These are phyloP conservation scores for Naumovozyma castellii DNA, from an alignment of 805 yeast genomes.

Conservation along the genomic window DNA sequence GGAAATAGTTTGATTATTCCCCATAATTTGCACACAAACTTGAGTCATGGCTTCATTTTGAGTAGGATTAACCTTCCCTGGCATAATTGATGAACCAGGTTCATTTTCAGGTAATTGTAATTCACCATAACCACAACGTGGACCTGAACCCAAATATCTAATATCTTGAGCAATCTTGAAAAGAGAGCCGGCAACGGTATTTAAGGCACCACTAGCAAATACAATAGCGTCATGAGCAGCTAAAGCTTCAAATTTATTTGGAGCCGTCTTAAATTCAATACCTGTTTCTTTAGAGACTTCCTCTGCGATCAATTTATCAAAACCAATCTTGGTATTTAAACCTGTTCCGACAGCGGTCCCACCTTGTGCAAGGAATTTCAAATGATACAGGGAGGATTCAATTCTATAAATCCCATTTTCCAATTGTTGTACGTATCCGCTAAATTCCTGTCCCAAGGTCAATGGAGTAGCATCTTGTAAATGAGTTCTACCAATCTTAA, in stretches of 20 bases:
- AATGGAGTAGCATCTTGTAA: slow-evolving; percentile 98
- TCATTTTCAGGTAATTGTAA: slow-evolving; percentile 92
- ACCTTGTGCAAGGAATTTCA: slow-evolving; percentile 89
- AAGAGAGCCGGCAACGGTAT: slow-evolving; percentile 86
- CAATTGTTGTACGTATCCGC: slow-evolving; percentile 91
- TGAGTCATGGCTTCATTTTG: slow-evolving; percentile 98
- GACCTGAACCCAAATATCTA: slow-evolving; percentile 97
- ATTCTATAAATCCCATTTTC: slow-evolving; percentile 85
- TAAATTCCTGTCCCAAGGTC: slow-evolving; percentile 95
- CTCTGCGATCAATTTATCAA: slow-evolving; percentile 76
- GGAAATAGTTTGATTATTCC: slow-evolving; percentile 90
- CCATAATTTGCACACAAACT: slow-evolving; percentile 96
- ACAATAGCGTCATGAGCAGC: slow-evolving; percentile 99
- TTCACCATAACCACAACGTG: slow-evolving; percentile 99
- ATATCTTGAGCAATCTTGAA: slow-evolving; percentile 97
- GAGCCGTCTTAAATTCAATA: slow-evolving; percentile 83
- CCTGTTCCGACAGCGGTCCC: slow-evolving; percentile 99
- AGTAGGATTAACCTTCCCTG: slow-evolving; percentile 98
- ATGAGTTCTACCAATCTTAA: slow-evolving; percentile 98
- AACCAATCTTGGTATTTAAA: slow-evolving; percentile 86
- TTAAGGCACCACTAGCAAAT: slow-evolving; percentile 94
- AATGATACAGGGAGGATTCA: slow-evolving; percentile 62
- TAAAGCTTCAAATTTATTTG: slow-evolving; percentile 96
- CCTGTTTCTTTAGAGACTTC: slow-evolving; percentile 83
- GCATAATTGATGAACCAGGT: slow-evolving; percentile 99